A percentile compares a stretch with the other conserved stretches of the same genome.
phyloP scores from a whole-genome alignment of 306 rosid genomes.

The Vigna reflexopilosa region DNA sequence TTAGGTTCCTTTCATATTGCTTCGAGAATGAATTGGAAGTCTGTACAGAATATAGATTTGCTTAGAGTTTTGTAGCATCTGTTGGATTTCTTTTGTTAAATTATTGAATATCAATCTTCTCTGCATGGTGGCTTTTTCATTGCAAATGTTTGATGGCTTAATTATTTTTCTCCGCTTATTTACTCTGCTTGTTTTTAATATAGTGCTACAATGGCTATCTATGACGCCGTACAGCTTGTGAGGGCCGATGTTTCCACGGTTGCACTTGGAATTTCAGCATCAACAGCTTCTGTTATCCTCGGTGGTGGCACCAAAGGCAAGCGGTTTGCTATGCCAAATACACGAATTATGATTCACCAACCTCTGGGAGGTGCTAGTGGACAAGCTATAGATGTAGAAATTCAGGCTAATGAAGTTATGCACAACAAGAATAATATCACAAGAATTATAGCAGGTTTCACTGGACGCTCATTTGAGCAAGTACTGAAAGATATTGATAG shows the following conservation, averaged over 20 bases:
- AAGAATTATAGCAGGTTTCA: slow-evolving; percentile 71
- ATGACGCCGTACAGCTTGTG: slow-evolving; percentile 89
- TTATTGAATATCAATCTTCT: slow-evolving; percentile 12
- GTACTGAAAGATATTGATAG: slow-evolving; percentile 85
- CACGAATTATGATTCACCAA: slow-evolving; percentile 93
- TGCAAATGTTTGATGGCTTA: slow-evolving; percentile 1
- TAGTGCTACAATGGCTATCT: slow-evolving; percentile 96
- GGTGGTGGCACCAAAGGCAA: slow-evolving; percentile 97
- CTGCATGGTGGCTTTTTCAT: not conserved
- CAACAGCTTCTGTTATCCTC: slow-evolving; percentile 91
- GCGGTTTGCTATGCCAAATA: slow-evolving; percentile 96
- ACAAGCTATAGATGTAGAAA: slow-evolving; percentile 92
- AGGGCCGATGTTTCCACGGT: slow-evolving; percentile 95
- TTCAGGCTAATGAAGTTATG: slow-evolving; percentile 92
- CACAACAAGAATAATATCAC: slow-evolving; percentile 72
- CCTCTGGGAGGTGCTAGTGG: slow-evolving; percentile 99
- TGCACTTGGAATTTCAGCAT: slow-evolving; percentile 91
- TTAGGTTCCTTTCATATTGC: slow-evolving; percentile 4
- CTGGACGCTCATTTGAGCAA: slow-evolving; percentile 86
- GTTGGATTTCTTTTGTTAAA: slow-evolving; percentile 11
- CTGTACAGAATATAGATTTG: slow-evolving; percentile 4
- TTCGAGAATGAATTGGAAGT: not conserved
- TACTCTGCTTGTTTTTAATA: slow-evolving; percentile 40
- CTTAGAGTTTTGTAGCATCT: not conserved
- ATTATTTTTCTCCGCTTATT: slow-evolving; percentile 41